Evolutionary conservation across 148 eudicot genomes (phyloP).

Genomic region (Dysphania ambrosioides): DNA sequence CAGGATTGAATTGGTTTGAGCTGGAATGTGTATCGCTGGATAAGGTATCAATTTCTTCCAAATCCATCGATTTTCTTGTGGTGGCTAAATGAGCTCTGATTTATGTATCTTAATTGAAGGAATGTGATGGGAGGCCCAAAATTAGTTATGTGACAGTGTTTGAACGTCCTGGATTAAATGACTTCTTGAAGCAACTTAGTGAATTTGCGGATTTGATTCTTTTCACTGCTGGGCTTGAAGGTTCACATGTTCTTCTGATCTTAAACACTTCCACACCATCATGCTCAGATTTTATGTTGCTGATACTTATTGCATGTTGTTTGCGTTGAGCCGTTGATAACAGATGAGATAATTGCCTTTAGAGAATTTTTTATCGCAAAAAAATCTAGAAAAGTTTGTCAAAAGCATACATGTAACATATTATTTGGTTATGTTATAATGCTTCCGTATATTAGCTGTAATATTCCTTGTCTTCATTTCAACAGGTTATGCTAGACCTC

Average conservation of each 20-base stretch:
- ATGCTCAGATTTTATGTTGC: background rate
- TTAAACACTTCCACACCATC: constrained; percentile 8
- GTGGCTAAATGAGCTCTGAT: constrained; percentile 16
- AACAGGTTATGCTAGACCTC: constrained; percentile 93
- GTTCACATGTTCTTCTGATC: constrained; percentile 31
- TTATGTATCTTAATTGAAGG: constrained; percentile 46
- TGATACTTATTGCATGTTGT: constrained; percentile 3
- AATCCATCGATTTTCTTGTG: background rate
- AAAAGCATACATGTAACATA: background rate
- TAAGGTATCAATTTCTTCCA: constrained; percentile 46
- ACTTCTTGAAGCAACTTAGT: constrained; percentile 74
- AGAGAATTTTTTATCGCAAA: too few species aligned
- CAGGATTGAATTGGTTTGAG: constrained; percentile 91
- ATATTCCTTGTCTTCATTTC: background rate
- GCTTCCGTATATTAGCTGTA: background rate
- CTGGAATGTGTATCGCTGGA: constrained; percentile 92
- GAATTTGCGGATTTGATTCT: constrained; percentile 92
- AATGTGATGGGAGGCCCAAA: constrained; percentile 85
- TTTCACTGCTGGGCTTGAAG: constrained; percentile 99
- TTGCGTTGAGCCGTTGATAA: background rate
- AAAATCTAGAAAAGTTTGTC: background rate
- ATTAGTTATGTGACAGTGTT: constrained; percentile 96
- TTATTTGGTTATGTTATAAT: background rate
- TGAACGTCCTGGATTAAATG: constrained; percentile 94
- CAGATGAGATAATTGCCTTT: too few species aligned